Evolutionary conservation across 352 stramenopile species (phyloP), one percentile per base, ranked within the genome.

Genomic region (Pythium sp.): DNA sequence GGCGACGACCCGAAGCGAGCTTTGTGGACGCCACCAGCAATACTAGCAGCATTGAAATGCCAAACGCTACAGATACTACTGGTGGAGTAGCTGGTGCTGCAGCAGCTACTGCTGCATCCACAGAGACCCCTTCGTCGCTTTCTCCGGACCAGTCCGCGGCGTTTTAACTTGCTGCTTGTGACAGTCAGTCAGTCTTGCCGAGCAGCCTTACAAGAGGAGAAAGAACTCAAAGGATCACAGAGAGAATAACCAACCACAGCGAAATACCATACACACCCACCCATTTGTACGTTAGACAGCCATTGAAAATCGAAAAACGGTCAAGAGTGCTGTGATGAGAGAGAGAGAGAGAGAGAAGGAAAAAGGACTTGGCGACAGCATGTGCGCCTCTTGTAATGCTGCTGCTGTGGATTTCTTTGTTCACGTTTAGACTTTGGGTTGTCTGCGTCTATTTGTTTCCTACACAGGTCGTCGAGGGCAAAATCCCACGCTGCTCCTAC

Each of bases 1-100:
- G 43, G 22, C 46, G 36, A 61, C 51, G 34, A 61, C 63, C 53
- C 41, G 55, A 57, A 20, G 54, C 18, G 54, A 59, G 54, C 28
- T 41, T 59, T 24, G 43, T 51, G 43, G 43, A 51, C 43, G 18
- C 18, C 18, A 43, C 11, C 28, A 38, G 34, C 7, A 59, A 24
- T 28, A 59, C 22, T 34, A 12, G 43, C 43, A 22, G 43, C 18
- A 51, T 22, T 24, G 43, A n/a, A 24, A 4, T 24, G 18, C 18
- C 18, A 12, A 51, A 20, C 18, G 18, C 34, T 20, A 26, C 28
- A 18, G 34, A 8, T 20, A 30, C 20, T 15, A 36, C 54, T 41
- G 54, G 9, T 59, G 28, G 7, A 7, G 28, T 59, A 32, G 9
- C 28, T 20, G 18, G 15, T 26, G 28, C 15, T n/a, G 54, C 26